These are phyloP conservation scores for Dentipellis sp. DNA, from an alignment of 768 basidiomycete genomes.

Conservation along the genomic window DNA sequence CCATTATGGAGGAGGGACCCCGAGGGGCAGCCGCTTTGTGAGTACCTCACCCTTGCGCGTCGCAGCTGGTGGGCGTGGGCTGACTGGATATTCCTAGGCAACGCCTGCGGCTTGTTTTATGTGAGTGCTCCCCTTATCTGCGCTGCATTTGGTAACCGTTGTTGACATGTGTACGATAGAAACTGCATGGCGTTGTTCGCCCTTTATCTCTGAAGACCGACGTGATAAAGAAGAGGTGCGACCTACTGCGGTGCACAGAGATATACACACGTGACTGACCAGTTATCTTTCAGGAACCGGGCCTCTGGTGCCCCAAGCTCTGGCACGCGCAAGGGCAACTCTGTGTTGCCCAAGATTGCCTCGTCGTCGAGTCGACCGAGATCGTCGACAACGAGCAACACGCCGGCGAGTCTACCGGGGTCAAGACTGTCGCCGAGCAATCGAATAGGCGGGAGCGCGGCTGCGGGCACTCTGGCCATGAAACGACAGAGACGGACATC, in stretches of 20 bases:
- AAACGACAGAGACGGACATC: conserved; percentile 81
- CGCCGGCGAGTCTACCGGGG: conserved; percentile 37
- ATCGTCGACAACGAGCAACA: conserved; percentile 54
- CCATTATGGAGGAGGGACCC: conserved; percentile 90
- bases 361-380: conserved; percentile 66
- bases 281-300: conserved; percentile 48
- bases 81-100: conserved; percentile 36
- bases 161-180: conserved; percentile 34
- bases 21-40: conserved; percentile 86
- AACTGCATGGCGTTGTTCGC: conserved; percentile 91
- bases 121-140: conserved; percentile 38
- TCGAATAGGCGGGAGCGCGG: conserved; percentile 18
- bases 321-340: conserved; percentile 51
- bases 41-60: conserved; percentile 21
- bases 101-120: conserved; percentile 90
- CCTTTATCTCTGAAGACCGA: conserved; percentile 95
- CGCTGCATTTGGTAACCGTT: conserved; percentile 5
- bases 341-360: conserved; percentile 64
- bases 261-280: conserved; percentile 4
- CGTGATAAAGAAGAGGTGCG: conserved; percentile 90
- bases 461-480: conserved; percentile 33
- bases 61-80: background rate
- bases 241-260: conserved; percentile 1
- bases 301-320: conserved; percentile 67
- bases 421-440: conserved; percentile 29